Evolutionary conservation across 2,329 filamentous ascomycete species (phyloP).

Genomic region (Daldinia sp.): DNA sequence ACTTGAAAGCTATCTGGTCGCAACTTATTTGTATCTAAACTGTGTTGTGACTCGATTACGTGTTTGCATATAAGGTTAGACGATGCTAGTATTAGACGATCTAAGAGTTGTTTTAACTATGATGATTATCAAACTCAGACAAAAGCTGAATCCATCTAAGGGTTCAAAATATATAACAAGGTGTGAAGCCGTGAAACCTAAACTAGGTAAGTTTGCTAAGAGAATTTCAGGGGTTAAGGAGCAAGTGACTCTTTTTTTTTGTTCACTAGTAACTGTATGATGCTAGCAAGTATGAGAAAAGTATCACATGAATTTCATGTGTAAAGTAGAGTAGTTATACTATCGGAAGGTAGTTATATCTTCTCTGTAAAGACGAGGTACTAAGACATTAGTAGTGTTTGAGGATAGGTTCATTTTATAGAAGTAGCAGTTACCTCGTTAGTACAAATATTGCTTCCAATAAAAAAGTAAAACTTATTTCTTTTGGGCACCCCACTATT

Average conservation of each 20-base stretch:
- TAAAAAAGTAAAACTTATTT: not conserved
- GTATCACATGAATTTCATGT: not conserved
- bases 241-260: not conserved
- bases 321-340: not conserved
- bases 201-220: too few relatives aligned
- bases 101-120: not conserved
- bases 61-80: not conserved
- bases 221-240: not conserved
- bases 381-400: not conserved
- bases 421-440: not conserved
- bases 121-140: not conserved
- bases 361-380: too few relatives aligned
- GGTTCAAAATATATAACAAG: not conserved
- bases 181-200: not conserved
- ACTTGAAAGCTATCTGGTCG: not conserved
- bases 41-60: not conserved
- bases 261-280: not conserved
- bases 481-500: slow-evolving; percentile 4
- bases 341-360: too few relatives aligned
- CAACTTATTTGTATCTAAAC: not conserved
- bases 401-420: not conserved
- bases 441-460: not conserved
- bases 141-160: not conserved
- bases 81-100: not conserved
- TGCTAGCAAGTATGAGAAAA: not conserved